Base-by-base conservation (phyloP, 371 early-diverging fungal species). In the Coemansia linderi region DNA sequence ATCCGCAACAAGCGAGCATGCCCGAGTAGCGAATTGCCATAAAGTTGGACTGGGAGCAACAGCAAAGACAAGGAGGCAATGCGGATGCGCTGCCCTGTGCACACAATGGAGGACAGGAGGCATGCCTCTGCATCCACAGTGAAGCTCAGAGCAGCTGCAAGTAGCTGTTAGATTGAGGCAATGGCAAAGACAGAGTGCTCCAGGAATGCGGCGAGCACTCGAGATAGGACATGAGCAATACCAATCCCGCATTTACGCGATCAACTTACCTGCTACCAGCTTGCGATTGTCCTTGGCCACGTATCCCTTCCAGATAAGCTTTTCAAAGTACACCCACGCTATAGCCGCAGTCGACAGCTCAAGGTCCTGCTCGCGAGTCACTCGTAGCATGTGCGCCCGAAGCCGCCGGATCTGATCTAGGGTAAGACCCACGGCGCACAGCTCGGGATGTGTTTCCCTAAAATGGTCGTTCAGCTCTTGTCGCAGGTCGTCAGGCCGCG, bases 271-370 rank as follows among this genome's bases (percentile, higher is more conserved):
- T 57, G 92, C 94, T 63, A 92, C 88, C 31, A 95, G 73, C 65
- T 89, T 88, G 29, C 94, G 87, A 72, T 92, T 96, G 38, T 65
- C 76, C 65, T 72, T 72, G 79, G 66, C 86, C 80, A 88, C 90
- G 72, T 33, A 68, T 4, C 73, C 69, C 48, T 77, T 73, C 19
- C 56, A 44, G 24, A 94, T 84, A 4, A 98, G 87, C 73, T 96
- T 97, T 78, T 98, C 97, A 82, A 96, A 92, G 75, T 92, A 97
- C 1, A 91, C 96, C 84, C 89, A 93, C 0, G 94, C 89, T 61
- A 87, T 85, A 0, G 97, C 97, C 8, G 95, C 89, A 60, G 91
- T 94, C 2, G 95, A 94, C 17, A 95, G 81, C 81, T 98, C 98
- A 52, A 96, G 77, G 77, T 95, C 90, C 65, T 82, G 64, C 44